phyloP scores from a whole-genome alignment of 768 basidiomycete species.

The Rhodotorula sphaerocarpa region DNA sequence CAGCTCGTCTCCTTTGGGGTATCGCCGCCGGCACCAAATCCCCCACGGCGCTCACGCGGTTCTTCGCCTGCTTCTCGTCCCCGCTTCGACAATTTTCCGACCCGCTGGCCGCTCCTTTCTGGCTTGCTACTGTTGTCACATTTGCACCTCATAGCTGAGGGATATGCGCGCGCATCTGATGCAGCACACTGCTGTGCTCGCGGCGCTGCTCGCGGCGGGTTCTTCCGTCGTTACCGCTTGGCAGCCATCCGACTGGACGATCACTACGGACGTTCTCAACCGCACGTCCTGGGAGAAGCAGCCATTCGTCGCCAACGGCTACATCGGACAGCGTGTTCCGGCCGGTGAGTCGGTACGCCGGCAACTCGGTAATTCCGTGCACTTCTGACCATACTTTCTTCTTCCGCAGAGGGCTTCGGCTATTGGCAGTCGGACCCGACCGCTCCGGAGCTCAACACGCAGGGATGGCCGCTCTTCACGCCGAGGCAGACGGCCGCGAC shows the following conservation, averaged over 20 bases:
- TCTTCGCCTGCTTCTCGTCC: too few relatives aligned
- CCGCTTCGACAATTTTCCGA: too few relatives aligned
- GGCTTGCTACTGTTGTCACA: too few relatives aligned
- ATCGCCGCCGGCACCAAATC: too few relatives aligned
- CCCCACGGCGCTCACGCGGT: too few relatives aligned
- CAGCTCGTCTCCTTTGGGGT: too few relatives aligned
- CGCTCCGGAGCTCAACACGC: slow-evolving; percentile 8
- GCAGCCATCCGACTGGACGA: slow-evolving; percentile 3
- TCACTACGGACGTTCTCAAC: slow-evolving; percentile 23
- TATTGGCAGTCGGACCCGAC: slow-evolving; percentile 15
- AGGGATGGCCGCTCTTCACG: slow-evolving; percentile 35
- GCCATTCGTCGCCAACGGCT: slow-evolving; percentile 29
- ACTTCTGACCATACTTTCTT: fast-evolving
- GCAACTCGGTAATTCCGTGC: not conserved
- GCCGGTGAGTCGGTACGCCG: slow-evolving; percentile 4
- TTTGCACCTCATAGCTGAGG: too few relatives aligned
- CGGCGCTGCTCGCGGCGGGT: too few relatives aligned
- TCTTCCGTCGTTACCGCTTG: too few relatives aligned
- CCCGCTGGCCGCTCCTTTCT: too few relatives aligned
- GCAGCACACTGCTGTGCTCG: too few relatives aligned
- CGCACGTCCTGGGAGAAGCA: slow-evolving; percentile 16
- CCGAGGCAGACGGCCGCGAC: slow-evolving; percentile 20
- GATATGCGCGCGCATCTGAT: too few relatives aligned
- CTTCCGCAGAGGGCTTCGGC: slow-evolving; percentile 25
- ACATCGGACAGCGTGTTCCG: slow-evolving; percentile 26